phyloP scores from a whole-genome alignment of 2,329 filamentous ascomycete species.

The Colletotrichum agaves region DNA sequence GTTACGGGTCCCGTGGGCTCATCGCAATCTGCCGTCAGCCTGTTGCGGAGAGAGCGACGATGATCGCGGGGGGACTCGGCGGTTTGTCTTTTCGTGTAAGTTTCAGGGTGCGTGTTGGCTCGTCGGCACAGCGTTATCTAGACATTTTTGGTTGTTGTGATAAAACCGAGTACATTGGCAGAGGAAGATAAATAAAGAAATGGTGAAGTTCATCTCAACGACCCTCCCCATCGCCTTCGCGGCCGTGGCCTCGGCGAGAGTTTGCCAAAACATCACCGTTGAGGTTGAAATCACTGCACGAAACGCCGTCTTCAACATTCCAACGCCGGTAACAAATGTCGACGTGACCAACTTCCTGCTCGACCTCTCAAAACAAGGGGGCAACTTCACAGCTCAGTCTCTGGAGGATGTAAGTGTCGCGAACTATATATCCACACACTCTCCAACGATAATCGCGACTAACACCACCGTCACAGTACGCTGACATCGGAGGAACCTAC shows the following conservation, averaged over 20 bases:
- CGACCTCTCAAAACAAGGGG: constrained; percentile 58
- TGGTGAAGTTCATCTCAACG: constrained; percentile 39
- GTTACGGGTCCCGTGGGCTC: background rate
- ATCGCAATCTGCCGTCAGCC: constrained; percentile 8
- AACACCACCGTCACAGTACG: constrained; percentile 49
- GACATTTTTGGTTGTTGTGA: too few species aligned
- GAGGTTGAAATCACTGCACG: constrained; percentile 64
- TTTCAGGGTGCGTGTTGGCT: too few species aligned
- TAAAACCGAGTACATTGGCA: too few species aligned
- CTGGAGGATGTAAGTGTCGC: constrained; percentile 54
- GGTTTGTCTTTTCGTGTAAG: background rate
- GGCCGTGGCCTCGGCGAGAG: constrained; percentile 46
- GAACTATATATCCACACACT: background rate
- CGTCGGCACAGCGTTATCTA: too few species aligned
- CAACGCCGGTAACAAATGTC: constrained; percentile 61
- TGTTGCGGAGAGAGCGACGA: background rate
- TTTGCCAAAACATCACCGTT: constrained; percentile 63
- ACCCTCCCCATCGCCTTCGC: constrained; percentile 41
- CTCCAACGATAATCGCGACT: background rate
- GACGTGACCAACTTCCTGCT: constrained; percentile 68
- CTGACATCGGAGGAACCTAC: constrained; percentile 63
- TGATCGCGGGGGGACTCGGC: background rate
- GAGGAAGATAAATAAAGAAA: constrained; percentile 22
- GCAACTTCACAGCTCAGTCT: constrained; percentile 58
- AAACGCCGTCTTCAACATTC: constrained; percentile 63